A percentile compares a stretch with the other conserved stretches of the same genome.
phyloP scores from a whole-genome alignment of 352 stramenopile genomes.

The Globisporangium barbulae region DNA sequence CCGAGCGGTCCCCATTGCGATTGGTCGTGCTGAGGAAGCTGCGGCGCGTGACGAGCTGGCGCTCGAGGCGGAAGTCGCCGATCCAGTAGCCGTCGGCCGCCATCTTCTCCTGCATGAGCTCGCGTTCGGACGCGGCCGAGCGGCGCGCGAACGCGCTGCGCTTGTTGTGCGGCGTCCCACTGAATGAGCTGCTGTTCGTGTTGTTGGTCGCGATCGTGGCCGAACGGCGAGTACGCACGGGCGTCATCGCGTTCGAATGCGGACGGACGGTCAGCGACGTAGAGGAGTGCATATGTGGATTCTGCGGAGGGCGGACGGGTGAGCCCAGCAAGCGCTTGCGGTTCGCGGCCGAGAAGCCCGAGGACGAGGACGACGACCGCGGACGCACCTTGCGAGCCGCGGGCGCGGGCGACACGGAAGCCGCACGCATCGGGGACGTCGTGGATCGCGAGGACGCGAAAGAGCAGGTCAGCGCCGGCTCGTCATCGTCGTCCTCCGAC shows the following conservation, averaged over 20 bases:
- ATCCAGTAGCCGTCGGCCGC: conserved; percentile 78
- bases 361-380: conserved; percentile 21
- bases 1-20: conserved; percentile 7
- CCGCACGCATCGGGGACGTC: conserved; percentile 12
- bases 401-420: neutral
- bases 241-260: neutral
- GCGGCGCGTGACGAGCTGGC: conserved; percentile 32
- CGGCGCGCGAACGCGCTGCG: conserved; percentile 24
- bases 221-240: conserved; percentile 7
- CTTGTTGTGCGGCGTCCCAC: conserved; percentile 13
- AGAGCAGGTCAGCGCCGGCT: neutral
- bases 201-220: conserved; percentile 16
- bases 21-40: conserved; percentile 11
- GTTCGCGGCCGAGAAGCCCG: conserved; percentile 14
- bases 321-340: conserved; percentile 13
- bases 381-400: conserved; percentile 14
- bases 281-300: neutral
- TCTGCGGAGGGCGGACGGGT: neutral
- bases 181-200: neutral
- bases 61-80: conserved; percentile 59
- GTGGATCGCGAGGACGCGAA: conserved; percentile 7
- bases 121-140: conserved; percentile 30
- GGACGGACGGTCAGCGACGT: neutral
- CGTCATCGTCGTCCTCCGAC: conserved; percentile 45
- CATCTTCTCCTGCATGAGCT: conserved; percentile 53